These are phyloP conservation scores for Phytophthora pluvialis DNA, from an alignment of 352 stramenopile genomes.

Conservation along the genomic window DNA sequence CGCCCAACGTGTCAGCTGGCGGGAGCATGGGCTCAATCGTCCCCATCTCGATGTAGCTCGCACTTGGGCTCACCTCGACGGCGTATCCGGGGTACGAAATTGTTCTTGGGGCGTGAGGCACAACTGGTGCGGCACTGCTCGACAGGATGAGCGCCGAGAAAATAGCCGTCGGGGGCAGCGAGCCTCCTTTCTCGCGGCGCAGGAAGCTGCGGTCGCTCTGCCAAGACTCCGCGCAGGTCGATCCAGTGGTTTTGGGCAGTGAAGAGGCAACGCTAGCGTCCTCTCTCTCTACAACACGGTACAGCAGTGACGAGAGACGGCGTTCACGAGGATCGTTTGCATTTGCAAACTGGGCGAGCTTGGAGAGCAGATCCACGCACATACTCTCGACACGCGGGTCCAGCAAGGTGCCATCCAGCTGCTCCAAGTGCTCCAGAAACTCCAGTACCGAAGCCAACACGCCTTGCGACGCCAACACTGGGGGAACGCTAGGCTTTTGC, in stretches of 20 bases:
- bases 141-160: slow-evolving; percentile 39
- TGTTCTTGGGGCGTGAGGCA: slow-evolving; percentile 42
- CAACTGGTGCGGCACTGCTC: slow-evolving; percentile 22
- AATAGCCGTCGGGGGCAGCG: slow-evolving; percentile 40
- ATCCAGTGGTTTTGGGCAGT: neutral
- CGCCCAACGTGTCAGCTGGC: slow-evolving; percentile 18
- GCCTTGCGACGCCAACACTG: slow-evolving; percentile 56
- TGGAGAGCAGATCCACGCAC: slow-evolving; percentile 71
- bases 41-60: slow-evolving; percentile 61
- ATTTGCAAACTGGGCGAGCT: slow-evolving; percentile 64
- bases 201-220: slow-evolving; percentile 70
- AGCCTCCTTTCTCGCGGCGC: slow-evolving; percentile 22
- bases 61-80: slow-evolving; percentile 57
- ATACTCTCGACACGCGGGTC: slow-evolving; percentile 58
- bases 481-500: slow-evolving; percentile 51
- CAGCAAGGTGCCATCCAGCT: slow-evolving; percentile 9
- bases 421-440: slow-evolving; percentile 46
- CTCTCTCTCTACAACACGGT: slow-evolving; percentile 63
- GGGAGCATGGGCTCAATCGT: slow-evolving; percentile 67
- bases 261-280: slow-evolving; percentile 20
- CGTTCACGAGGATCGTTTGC: slow-evolving; percentile 58
- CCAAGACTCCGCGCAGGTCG: slow-evolving; percentile 35
- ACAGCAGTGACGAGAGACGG: slow-evolving; percentile 63
- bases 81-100: slow-evolving; percentile 53
- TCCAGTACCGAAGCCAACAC: slow-evolving; percentile 65